phyloP scores from a whole-genome alignment of 352 stramenopile species.

The Thraustochytrium sp. region DNA sequence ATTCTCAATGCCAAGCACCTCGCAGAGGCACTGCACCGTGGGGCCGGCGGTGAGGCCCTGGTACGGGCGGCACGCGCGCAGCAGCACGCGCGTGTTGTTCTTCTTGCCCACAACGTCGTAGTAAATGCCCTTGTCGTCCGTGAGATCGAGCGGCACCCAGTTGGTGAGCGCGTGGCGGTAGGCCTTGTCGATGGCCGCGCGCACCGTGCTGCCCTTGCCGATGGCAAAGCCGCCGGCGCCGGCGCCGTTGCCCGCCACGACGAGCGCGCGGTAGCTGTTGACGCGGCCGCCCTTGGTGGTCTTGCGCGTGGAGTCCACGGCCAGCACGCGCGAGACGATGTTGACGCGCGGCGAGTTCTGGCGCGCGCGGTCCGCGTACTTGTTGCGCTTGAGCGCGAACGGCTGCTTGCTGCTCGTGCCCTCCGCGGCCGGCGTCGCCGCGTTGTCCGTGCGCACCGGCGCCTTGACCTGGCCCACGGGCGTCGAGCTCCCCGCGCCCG shows the following conservation, averaged over 20 bases:
- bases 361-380: not conserved
- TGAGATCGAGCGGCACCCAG: slow-evolving; percentile 37
- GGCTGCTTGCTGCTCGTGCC: not conserved
- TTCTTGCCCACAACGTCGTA: slow-evolving; percentile 38
- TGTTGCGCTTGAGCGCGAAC: slow-evolving; percentile 14
- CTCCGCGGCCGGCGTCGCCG: not conserved
- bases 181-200: slow-evolving; percentile 29
- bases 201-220: slow-evolving; percentile 29
- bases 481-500: not conserved
- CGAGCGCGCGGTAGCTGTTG: slow-evolving; percentile 28
- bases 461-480: no score
- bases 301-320: slow-evolving; percentile 29
- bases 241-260: slow-evolving; percentile 42
- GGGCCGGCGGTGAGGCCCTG: slow-evolving; percentile 13
- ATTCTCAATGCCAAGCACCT: slow-evolving; percentile 29
- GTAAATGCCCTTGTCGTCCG: slow-evolving; percentile 25
- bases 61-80: slow-evolving; percentile 15
- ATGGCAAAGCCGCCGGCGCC: slow-evolving; percentile 25
- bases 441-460: not conserved
- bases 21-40: slow-evolving; percentile 25
- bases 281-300: slow-evolving; percentile 32
- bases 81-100: slow-evolving; percentile 38
- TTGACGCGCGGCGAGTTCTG: not conserved
- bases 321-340: slow-evolving; percentile 24
- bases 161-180: not conserved